phyloP scores from a whole-genome alignment of 495 filamentous ascomycete species.

The Daldinia grandis region DNA sequence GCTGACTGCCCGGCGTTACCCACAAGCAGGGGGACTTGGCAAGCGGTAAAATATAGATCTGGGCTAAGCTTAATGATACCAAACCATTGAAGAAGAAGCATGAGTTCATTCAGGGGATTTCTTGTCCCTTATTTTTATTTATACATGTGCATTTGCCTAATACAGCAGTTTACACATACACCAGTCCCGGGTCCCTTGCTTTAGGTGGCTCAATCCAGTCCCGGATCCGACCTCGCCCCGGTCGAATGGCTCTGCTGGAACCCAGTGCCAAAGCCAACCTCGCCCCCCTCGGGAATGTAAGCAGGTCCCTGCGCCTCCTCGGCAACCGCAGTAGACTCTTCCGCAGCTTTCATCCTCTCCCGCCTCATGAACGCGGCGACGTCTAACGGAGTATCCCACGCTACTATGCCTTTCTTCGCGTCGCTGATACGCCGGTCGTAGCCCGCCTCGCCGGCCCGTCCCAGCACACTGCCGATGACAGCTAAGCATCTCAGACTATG shows the following conservation, averaged over 20 bases:
- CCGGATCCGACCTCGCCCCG: background rate
- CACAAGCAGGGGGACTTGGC: background rate
- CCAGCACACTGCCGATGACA: slow-evolving; percentile 85
- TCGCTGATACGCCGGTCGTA: slow-evolving; percentile 68
- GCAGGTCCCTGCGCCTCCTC: background rate
- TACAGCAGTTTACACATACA: background rate
- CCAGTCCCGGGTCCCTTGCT: background rate
- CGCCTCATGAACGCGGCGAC: slow-evolving; percentile 40
- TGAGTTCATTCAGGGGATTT: background rate
- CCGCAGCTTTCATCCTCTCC: background rate
- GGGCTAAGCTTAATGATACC: slow-evolving; percentile 2
- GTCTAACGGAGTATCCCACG: slow-evolving; percentile 62
- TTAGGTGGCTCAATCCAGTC: background rate
- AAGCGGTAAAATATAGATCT: background rate
- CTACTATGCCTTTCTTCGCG: slow-evolving; percentile 66
- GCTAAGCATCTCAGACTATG: slow-evolving; percentile 77
- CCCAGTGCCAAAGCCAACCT: background rate
- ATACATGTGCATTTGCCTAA: slow-evolving; percentile 9
- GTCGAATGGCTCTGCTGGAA: slow-evolving; percentile 2
- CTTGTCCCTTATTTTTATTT: background rate
- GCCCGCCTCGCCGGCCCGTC: slow-evolving; percentile 82
- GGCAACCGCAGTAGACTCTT: background rate
- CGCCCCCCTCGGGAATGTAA: background rate
- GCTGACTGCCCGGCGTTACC: background rate
- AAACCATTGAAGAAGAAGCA: background rate